Percentiles rank a stretch among this genome's conserved stretches.
phyloP scores from a whole-genome alignment of 2,329 filamentous ascomycete species.

The Alternaria gaisen region DNA sequence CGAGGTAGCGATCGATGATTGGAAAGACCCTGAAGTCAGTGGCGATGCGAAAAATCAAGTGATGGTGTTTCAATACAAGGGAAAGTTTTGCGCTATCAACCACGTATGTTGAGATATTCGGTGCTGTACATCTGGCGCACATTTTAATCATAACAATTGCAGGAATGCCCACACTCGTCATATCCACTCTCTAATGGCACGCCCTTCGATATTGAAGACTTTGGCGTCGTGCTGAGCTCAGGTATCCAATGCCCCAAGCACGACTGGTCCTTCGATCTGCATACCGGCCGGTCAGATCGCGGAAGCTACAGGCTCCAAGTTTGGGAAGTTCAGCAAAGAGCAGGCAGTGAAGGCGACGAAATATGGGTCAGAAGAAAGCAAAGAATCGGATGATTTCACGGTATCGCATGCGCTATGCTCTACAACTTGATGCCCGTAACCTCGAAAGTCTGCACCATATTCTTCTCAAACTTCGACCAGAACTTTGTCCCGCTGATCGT shows the following conservation, averaged over 20 bases:
- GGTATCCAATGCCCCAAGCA: constrained; percentile 74
- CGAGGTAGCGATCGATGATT: constrained; percentile 36
- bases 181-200: constrained; percentile 71
- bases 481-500: constrained; percentile 10
- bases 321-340: constrained; percentile 69
- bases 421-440: constrained; percentile 12
- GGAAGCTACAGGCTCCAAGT: constrained; percentile 68
- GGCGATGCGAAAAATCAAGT: constrained; percentile 63
- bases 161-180: constrained; percentile 70
- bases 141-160: neutral
- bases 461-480: constrained; percentile 17
- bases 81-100: constrained; percentile 72
- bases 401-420: neutral
- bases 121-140: no score
- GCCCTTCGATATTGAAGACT: constrained; percentile 77
- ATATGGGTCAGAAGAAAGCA: constrained; percentile 50
- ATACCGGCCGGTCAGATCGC: constrained; percentile 69
- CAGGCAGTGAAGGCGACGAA: constrained; percentile 16
- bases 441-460: constrained; percentile 18
- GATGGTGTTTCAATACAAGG: constrained; percentile 70
- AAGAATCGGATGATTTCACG: constrained; percentile 30
- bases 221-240: constrained; percentile 69
- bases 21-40: constrained; percentile 33
- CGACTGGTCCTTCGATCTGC: constrained; percentile 75
- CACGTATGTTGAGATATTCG: constrained; percentile 59